phyloP scores from a whole-genome alignment of 2,329 filamentous ascomycete genomes.

The Fusarium citri region DNA sequence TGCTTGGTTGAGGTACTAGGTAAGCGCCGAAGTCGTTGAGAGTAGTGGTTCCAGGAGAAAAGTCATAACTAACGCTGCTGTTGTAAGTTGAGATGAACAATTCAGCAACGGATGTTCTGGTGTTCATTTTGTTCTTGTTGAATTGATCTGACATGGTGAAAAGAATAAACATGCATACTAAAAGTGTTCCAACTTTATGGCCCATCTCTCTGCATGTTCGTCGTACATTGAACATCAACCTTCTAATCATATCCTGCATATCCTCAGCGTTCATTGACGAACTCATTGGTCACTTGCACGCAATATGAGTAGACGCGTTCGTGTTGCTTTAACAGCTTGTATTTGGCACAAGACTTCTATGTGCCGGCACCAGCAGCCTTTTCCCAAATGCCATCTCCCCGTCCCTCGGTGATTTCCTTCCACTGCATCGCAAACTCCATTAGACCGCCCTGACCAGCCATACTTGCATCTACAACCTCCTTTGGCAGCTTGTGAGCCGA shows the following conservation, averaged over 20 bases:
- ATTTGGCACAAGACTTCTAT: slow-evolving; percentile 2
- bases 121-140: not conserved
- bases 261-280: no score
- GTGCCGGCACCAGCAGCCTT: slow-evolving; percentile 40
- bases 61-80: not conserved
- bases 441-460: slow-evolving; percentile 78
- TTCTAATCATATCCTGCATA: not conserved
- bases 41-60: not conserved
- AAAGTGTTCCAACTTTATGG: not conserved
- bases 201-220: not conserved
- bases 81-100: not conserved
- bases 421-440: slow-evolving; percentile 83
- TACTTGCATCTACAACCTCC: slow-evolving; percentile 83
- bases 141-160: not conserved
- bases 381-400: slow-evolving; percentile 56
- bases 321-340: not conserved
- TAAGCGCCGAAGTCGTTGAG: not conserved
- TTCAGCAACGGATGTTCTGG: not conserved
- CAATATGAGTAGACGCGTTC: not conserved
- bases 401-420: slow-evolving; percentile 68
- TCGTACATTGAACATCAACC: not conserved
- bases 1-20: not conserved
- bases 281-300: not conserved
- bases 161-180: no score
- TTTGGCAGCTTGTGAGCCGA: slow-evolving; percentile 95